Evolutionary conservation across 208 protist species (phyloP).

Genomic region (Trypanosoma scelopori): DNA sequence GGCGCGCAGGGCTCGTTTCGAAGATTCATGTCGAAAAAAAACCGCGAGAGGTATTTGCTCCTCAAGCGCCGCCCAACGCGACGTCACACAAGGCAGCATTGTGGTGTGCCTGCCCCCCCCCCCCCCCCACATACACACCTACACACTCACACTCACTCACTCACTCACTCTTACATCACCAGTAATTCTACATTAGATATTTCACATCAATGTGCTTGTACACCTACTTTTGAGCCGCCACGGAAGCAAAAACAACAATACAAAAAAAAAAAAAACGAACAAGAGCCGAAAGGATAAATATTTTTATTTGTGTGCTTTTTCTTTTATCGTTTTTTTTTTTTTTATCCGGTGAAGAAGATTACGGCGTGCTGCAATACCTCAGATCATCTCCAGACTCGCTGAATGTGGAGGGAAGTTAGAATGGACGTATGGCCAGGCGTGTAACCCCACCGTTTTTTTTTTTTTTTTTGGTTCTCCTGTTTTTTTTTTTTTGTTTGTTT

Average conservation of each 20-base stretch:
- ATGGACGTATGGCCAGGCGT: no score
- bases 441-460: no score
- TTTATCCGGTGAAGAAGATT: no score
- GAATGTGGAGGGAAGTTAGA: constrained; percentile 1
- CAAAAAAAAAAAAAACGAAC: constrained; percentile 1
- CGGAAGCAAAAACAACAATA: constrained; percentile 6
- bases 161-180: not conserved
- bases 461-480: constrained; percentile 6
- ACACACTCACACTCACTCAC: not conserved
- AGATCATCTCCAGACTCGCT: no score
- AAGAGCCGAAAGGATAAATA: no score
- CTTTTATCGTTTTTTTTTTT: no score
- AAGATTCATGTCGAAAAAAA: constrained; percentile 12
- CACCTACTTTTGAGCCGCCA: not conserved
- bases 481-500: constrained; percentile 8
- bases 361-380: no score
- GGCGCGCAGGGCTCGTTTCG: not conserved
- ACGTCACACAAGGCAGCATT: not conserved
- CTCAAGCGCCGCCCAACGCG: not conserved
- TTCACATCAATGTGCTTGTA: no score
- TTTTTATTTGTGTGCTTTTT: no score
- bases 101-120: no score
- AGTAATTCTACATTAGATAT: no score
- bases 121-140: no score
- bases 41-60: constrained; percentile 4